These are phyloP conservation scores for Euphorbia peplus DNA, from an alignment of 345 rosid genomes.

Conservation along the genomic window DNA sequence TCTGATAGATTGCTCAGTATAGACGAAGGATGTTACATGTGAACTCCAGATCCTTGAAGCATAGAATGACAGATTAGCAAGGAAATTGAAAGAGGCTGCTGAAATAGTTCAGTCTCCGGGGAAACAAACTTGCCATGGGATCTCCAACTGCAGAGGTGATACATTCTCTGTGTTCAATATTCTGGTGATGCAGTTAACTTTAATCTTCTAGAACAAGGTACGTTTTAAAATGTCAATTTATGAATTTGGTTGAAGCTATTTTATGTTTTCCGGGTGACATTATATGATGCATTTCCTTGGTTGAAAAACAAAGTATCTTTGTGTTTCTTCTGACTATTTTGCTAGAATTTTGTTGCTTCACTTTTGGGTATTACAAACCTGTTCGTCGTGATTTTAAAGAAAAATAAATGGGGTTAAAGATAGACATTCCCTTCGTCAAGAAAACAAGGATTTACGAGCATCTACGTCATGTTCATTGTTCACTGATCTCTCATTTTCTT, in stretches of 20 bases:
- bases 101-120: conserved; percentile 63
- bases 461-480: too few species aligned
- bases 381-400: too few species aligned
- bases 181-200: neutral
- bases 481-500: too few species aligned
- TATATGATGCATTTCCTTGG: too few species aligned
- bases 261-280: too few species aligned
- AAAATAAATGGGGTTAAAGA: too few species aligned
- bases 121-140: conserved; percentile 71
- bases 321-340: too few species aligned
- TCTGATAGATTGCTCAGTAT: neutral
- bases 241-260: neutral
- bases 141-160: conserved; percentile 70
- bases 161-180: neutral
- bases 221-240: neutral
- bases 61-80: conserved; percentile 55
- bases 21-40: conserved; percentile 64
- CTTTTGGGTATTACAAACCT: too few species aligned
- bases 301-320: too few species aligned
- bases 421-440: too few species aligned
- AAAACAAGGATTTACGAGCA: too few species aligned
- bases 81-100: conserved; percentile 56
- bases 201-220: neutral
- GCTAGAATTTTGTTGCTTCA: too few species aligned
- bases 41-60: conserved; percentile 61